Conservation (phyloP, 73 alveolate species). For the Tetrahymena elliotti region DNA sequence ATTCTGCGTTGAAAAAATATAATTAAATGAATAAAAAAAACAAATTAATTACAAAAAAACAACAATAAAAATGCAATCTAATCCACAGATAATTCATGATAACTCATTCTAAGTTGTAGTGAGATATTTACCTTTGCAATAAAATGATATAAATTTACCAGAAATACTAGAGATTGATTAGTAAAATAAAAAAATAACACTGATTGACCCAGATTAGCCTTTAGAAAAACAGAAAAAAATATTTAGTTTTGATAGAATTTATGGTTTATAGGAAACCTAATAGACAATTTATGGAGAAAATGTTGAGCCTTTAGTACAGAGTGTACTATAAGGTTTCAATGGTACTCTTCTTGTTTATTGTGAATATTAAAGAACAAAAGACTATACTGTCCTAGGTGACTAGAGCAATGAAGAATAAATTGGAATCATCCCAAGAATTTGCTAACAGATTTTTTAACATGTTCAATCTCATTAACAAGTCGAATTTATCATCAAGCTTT, state of each 20-base stretch:
- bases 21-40: no score
- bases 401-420: background rate
- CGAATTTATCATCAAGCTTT: slow-evolving; percentile 36
- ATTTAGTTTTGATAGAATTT: background rate
- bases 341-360: background rate
- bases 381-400: background rate
- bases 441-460: background rate
- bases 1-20: background rate
- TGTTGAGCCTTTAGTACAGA: background rate
- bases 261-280: background rate
- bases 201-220: background rate
- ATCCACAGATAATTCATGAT: no score
- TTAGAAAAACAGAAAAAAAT: background rate
- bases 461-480: background rate
- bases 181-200: background rate
- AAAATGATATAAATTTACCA: background rate
- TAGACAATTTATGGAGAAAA: background rate
- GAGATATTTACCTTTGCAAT: background rate
- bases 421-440: background rate
- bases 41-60: background rate
- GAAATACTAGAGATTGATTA: background rate
- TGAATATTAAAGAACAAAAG: background rate
- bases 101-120: background rate
- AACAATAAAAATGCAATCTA: background rate
- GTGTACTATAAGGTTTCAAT: background rate